Percentiles rank a stretch among this genome's conserved stretches.
Conservation (phyloP, 352 stramenopile genomes). For the Pythium sukuiense region DNA sequence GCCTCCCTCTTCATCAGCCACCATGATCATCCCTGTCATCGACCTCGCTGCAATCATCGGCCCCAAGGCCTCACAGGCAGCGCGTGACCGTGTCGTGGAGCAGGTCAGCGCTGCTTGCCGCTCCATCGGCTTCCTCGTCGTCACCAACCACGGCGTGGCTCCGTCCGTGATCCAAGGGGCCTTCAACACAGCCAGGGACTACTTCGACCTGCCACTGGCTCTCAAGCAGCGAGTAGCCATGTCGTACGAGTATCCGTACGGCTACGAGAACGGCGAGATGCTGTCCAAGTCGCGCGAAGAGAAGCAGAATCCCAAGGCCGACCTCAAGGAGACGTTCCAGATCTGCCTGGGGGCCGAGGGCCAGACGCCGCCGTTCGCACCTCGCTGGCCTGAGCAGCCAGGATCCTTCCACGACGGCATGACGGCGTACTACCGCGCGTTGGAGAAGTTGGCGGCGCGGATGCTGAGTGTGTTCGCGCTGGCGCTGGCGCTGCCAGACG, state of each 20-base stretch:
- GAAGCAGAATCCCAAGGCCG: neutral
- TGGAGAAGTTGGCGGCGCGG: neutral
- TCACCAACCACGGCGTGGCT: neutral
- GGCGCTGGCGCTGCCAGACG: neutral
- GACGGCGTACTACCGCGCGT: neutral
- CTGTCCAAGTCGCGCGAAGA: neutral
- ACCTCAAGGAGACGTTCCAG: neutral
- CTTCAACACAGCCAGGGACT: neutral
- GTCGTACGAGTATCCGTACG: neutral
- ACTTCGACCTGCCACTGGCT: neutral
- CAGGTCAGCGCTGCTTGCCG: neutral
- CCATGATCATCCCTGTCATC: neutral
- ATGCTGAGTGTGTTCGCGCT: constrained; percentile 1
- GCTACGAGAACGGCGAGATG: constrained; percentile 2
- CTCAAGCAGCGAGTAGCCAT: neutral
- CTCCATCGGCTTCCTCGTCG: neutral
- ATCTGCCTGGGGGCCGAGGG: neutral
- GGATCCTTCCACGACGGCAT: neutral
- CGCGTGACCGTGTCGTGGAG: neutral
- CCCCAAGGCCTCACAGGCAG: neutral
- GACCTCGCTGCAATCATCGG: neutral
- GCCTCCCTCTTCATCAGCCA: neutral
- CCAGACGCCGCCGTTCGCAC: neutral
- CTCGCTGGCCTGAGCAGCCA: neutral
- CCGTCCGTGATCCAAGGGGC: neutral